Conservation (phyloP, 345 rosid species). For the Kandelia obovata region DNA sequence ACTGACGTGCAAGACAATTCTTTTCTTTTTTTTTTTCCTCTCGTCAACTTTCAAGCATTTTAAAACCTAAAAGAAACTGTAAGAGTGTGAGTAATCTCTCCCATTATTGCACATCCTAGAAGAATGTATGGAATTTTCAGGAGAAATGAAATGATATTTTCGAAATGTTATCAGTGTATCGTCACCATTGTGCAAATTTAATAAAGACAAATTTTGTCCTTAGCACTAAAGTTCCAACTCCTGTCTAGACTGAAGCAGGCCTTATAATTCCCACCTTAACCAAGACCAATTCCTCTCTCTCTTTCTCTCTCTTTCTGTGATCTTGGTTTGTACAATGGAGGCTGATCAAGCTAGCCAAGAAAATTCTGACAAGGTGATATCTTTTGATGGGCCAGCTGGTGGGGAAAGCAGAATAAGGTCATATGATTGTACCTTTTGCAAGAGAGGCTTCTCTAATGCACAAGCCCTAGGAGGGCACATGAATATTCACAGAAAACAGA, state of each 20-base stretch:
- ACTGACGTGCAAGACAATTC: no score
- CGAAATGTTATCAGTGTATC: not conserved
- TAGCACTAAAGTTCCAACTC: slow-evolving; percentile 8
- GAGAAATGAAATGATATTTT: not conserved
- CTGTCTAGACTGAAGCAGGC: slow-evolving; percentile 13
- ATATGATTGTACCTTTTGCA: slow-evolving; percentile 25
- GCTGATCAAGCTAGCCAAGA: slow-evolving; percentile 23
- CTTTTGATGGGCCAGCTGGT: slow-evolving; percentile 19
- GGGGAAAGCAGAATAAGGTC: slow-evolving; percentile 39
- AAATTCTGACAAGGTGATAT: slow-evolving; percentile 14
- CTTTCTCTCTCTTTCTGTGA: slow-evolving; percentile 1
- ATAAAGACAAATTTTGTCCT: slow-evolving; percentile 18
- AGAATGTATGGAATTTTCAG: not conserved
- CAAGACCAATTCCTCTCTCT: slow-evolving; percentile 9
- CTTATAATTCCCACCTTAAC: slow-evolving; percentile 9
- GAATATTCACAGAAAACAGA: slow-evolving; percentile 26
- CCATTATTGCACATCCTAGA: not conserved
- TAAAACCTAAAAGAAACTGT: no score
- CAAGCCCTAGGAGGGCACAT: slow-evolving; percentile 27
- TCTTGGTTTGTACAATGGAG: slow-evolving; percentile 19
- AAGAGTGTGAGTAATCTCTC: no score
- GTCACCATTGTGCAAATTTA: not conserved
- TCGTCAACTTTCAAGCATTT: no score
- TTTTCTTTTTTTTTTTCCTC: no score
- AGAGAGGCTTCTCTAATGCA: slow-evolving; percentile 27